These are phyloP conservation scores for Sherardia arvensis DNA, from an alignment of 257 asterid species.

Conservation along the genomic window DNA sequence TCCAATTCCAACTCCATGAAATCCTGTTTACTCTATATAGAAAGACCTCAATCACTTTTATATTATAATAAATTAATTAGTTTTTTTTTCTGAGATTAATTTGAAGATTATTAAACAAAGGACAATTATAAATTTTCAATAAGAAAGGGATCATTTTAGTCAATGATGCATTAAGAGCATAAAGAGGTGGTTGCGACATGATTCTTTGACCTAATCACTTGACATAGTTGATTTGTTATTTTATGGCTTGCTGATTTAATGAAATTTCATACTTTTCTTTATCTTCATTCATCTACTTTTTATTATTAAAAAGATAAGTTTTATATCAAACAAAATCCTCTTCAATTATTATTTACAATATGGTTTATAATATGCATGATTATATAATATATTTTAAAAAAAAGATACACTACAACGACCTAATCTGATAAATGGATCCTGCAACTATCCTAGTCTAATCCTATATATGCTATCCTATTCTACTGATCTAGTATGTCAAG, in stretches of 20 bases:
- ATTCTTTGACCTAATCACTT: constrained; percentile 8
- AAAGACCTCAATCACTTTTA: not conserved
- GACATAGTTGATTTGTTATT: constrained; percentile 7
- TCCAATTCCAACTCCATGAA: not conserved
- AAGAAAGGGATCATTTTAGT: not conserved
- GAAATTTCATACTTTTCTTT: not conserved
- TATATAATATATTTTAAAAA: too few species aligned
- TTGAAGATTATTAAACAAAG: not conserved
- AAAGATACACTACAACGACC: too few species aligned
- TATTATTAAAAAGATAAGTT: not conserved
- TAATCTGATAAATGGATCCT: too few species aligned
- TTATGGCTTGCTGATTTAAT: constrained; percentile 3
- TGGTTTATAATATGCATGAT: too few species aligned
- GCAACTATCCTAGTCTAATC: too few species aligned
- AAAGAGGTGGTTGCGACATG: constrained; percentile 9
- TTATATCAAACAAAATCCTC: too few species aligned
- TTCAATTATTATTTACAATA: too few species aligned
- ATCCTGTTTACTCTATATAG: not conserved
- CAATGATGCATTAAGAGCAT: not conserved
- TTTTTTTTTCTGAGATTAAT: not conserved
- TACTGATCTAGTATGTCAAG: too few species aligned
- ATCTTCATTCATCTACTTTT: not conserved
- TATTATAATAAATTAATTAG: not conserved
- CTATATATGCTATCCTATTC: too few species aligned
- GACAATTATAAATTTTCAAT: not conserved